Evolutionary conservation across 2,329 filamentous ascomycete species (phyloP).

Genomic region (Arthrobotrys entomopaga): DNA sequence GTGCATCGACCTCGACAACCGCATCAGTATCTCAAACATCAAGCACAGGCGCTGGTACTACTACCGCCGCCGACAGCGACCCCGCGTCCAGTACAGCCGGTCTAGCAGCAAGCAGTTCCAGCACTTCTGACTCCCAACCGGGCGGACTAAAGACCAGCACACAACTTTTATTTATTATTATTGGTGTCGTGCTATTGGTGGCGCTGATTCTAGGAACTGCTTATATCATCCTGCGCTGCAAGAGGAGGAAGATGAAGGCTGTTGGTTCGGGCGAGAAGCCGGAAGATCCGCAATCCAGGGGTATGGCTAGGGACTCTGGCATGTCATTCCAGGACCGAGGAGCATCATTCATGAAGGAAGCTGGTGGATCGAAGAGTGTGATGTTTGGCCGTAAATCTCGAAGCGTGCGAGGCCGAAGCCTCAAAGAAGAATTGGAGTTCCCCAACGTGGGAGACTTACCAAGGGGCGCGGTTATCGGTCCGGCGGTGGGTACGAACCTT

Average conservation of each 20-base stretch:
- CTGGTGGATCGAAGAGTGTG: conserved; percentile 39
- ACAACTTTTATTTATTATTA: conserved; percentile 57
- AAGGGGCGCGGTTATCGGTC: conserved; percentile 39
- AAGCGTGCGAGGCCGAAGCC: conserved; percentile 35
- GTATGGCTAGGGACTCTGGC: conserved; percentile 37
- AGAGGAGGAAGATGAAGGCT: conserved; percentile 52
- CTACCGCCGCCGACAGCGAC: conserved; percentile 34
- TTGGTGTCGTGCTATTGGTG: conserved; percentile 56
- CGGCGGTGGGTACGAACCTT: conserved; percentile 44
- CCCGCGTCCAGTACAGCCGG: conserved; percentile 18
- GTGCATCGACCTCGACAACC: conserved; percentile 30
- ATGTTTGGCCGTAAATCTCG: conserved; percentile 46
- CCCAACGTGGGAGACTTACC: conserved; percentile 41
- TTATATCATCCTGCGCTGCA: conserved; percentile 56
- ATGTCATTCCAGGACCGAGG: conserved; percentile 59
- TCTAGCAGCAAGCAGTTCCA: conserved; percentile 28
- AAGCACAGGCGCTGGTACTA: conserved; percentile 18
- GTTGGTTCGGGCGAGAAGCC: conserved; percentile 40
- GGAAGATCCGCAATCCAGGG: conserved; percentile 31
- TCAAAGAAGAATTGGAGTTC: conserved; percentile 47
- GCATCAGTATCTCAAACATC: conserved; percentile 30
- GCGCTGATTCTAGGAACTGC: conserved; percentile 55
- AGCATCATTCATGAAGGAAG: conserved; percentile 58
- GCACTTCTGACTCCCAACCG: conserved; percentile 28
- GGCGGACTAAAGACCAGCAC: conserved; percentile 54